Conservation (phyloP, 257 asterid genomes). For the Penstemon newberryi region DNA sequence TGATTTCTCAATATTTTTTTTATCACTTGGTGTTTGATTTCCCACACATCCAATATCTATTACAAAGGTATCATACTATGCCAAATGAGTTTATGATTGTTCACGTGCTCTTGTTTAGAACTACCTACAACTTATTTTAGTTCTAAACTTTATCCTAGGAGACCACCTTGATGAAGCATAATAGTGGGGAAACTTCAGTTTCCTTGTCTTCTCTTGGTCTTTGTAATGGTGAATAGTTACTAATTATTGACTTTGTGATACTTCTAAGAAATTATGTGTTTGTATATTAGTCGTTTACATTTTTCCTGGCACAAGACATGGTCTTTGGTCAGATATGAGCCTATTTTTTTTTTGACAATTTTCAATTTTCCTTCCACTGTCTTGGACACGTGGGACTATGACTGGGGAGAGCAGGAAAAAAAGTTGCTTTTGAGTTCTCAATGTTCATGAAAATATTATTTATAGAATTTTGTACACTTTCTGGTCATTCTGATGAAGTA, state of each 20-base stretch:
- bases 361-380: neutral
- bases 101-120: neutral
- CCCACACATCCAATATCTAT: too few relatives aligned
- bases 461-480: neutral
- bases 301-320: neutral
- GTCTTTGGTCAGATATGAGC: neutral
- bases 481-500: neutral
- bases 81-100: too few relatives aligned
- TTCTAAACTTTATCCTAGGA: neutral
- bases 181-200: neutral
- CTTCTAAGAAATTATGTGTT: neutral
- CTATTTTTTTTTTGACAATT: neutral
- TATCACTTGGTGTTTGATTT: too few relatives aligned
- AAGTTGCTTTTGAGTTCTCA: neutral
- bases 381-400: too few relatives aligned
- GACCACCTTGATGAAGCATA: neutral
- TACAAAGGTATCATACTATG: too few relatives aligned
- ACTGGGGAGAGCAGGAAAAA: too few relatives aligned
- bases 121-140: neutral
- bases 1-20: too few relatives aligned
- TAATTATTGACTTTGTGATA: neutral
- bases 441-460: slow-evolving; percentile 4
- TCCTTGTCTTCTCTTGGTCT: neutral
- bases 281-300: neutral
- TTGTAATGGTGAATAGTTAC: slow-evolving; percentile 1